Evolutionary conservation across 768 basidiomycete genomes (phyloP), one percentile per base, ranked within the genome.

Genomic region (Suillus bovinus): DNA sequence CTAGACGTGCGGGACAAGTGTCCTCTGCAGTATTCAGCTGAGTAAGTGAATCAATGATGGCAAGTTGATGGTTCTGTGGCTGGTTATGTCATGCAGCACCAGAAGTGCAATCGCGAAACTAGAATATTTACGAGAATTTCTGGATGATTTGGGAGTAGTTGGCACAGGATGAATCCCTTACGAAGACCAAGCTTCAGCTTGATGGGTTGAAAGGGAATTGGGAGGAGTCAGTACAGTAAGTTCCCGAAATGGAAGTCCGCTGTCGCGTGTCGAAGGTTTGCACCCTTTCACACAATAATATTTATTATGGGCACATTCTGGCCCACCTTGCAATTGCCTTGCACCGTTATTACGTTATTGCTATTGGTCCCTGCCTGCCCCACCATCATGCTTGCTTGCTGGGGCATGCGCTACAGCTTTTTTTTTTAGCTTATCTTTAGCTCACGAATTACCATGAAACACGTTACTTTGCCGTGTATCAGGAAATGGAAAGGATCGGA

Each of bases 41-140:
- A 71, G 82, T 83, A 79, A 80, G 74, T 79, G 87, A 80, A 87
- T 88, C 86, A 89, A 90, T 90, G 80, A 81, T 81, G 79, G 70
- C 78, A 72, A 72, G 65, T 62, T 58, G 64, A 66, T 41, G 61
- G 67, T 62, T 69, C 47, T 34, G 63, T 64, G 54, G 62, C 57
- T 41, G 60, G 66, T 65, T 59, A 67, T 64, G 64, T 65, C 73
- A 74, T 74, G 66, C 65, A 69, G 66, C 71, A 53, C 52, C 56
- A 65, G 59, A 59, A 63, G 54, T 58, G 74, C 74, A 61, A 27
- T 27, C 27, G 24, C 16, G 3, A 39, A 39, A 67, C 69, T 38
- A 61, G 44, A 33, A 60, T 62, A 44, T 66, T 71, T 74, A 66
- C 64, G 31, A 41, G 46, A 50, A 22, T 64, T 64, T 55, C 70